Percentiles rank a stretch among this genome's conserved stretches.
Conservation (phyloP, 441 rosid species). For the Populus tomentosa region DNA sequence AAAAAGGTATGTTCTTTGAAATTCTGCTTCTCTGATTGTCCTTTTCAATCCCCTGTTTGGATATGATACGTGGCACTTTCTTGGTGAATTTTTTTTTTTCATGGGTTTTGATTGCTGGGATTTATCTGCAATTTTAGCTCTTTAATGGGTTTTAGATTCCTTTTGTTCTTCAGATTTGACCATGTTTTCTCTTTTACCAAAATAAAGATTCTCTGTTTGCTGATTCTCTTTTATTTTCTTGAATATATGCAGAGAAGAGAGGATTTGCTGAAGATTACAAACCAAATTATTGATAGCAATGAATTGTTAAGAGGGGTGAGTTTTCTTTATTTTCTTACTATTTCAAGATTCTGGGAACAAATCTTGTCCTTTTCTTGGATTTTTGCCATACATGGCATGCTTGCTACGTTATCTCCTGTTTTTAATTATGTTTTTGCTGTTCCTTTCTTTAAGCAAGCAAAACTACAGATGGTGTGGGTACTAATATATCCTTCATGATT, state of each 20-base stretch:
- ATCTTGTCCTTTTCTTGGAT: conserved; percentile 1
- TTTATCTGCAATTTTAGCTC: neutral
- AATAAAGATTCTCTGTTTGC: neutral
- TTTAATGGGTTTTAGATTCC: neutral
- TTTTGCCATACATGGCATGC: neutral
- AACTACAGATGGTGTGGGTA: neutral
- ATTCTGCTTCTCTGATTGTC: neutral
- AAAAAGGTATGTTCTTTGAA: conserved; percentile 21
- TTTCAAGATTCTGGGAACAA: neutral
- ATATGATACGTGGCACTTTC: neutral
- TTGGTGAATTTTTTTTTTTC: neutral
- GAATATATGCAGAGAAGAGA: conserved; percentile 26
- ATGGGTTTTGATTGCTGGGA: neutral
- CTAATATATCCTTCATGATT: neutral
- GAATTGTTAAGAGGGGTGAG: conserved; percentile 21
- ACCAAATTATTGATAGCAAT: conserved; percentile 14
- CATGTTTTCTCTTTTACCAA: neutral
- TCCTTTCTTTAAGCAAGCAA: neutral
- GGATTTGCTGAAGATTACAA: conserved; percentile 7
- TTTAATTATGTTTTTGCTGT: neutral
- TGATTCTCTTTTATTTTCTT: neutral
- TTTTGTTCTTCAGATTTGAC: neutral
- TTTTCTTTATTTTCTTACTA: neutral
- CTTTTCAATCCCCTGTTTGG: neutral
- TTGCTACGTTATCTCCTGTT: neutral